A percentile compares a stretch with the other conserved stretches of the same genome.
phyloP scores from a whole-genome alignment of 1,139 yeast species.

The Blastobotrys capitulatus region DNA sequence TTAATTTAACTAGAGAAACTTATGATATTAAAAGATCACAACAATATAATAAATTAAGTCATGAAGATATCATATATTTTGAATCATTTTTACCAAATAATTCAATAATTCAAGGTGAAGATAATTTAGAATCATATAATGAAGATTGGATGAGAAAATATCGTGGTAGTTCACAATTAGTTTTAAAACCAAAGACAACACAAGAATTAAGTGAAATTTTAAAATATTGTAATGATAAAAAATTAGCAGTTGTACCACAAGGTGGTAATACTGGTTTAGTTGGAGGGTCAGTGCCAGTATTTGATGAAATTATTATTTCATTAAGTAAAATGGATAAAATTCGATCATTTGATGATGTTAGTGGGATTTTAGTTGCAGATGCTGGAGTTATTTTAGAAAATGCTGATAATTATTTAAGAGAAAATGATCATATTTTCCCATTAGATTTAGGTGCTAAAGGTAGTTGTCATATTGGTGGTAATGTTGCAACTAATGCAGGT shows the following conservation, averaged over 20 bases:
- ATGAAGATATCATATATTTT: constrained; percentile 59
- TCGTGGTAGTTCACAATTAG: constrained; percentile 76
- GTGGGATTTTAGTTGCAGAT: constrained; percentile 84
- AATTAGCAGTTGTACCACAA: constrained; percentile 88
- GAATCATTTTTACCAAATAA: constrained; percentile 47
- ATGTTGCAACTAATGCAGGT: constrained; percentile 95
- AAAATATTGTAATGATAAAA: constrained; percentile 73
- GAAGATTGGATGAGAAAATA: constrained; percentile 98
- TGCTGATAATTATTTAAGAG: constrained; percentile 76
- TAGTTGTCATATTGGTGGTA: constrained; percentile 94
- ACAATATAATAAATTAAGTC: constrained; percentile 41
- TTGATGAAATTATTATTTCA: constrained; percentile 81
- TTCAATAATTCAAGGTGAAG: constrained; percentile 46
- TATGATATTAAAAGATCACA: constrained; percentile 27
- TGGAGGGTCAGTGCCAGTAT: constrained; percentile 91
- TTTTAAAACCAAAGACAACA: constrained; percentile 78
- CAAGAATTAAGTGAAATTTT: constrained; percentile 73
- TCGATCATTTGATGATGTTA: constrained; percentile 71
- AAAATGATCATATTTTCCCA: constrained; percentile 85
- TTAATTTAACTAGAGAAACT: constrained; percentile 30
- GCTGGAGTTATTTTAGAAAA: constrained; percentile 87
- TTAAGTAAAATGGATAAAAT: constrained; percentile 68
- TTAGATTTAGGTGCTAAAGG: constrained; percentile 96
- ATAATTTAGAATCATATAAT: constrained; percentile 68
- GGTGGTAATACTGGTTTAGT: constrained; percentile 97